These are phyloP conservation scores for Eutrema heterophyllum DNA, from an alignment of 345 rosid species.

Conservation along the genomic window DNA sequence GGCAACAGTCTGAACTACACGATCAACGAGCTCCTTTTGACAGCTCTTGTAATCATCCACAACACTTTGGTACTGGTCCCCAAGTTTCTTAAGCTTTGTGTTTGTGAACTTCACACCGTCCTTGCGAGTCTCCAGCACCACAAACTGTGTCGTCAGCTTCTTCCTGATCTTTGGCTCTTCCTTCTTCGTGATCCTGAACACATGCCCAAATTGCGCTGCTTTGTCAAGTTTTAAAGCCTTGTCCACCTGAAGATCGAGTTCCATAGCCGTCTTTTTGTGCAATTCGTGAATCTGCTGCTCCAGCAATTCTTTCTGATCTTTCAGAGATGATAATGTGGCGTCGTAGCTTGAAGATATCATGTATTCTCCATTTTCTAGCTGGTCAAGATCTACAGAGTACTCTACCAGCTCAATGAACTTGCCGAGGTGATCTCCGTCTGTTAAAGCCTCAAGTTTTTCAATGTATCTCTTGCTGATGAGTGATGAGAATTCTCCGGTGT, in stretches of 20 bases:
- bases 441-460: constrained; percentile 45
- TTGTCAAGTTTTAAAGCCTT: constrained; percentile 88
- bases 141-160: constrained; percentile 76
- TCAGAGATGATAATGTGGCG: constrained; percentile 57
- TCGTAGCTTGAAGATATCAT: constrained; percentile 93
- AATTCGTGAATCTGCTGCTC: constrained; percentile 70
- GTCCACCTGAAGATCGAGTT: constrained; percentile 80
- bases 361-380: constrained; percentile 92
- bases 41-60: constrained; percentile 74
- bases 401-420: constrained; percentile 85
- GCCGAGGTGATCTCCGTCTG: constrained; percentile 69
- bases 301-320: constrained; percentile 69
- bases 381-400: constrained; percentile 84
- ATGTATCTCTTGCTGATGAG: constrained; percentile 65
- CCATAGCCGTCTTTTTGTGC: constrained; percentile 79
- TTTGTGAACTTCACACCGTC: constrained; percentile 98
- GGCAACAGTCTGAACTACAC: constrained; percentile 74
- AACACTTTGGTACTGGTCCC: constrained; percentile 82
- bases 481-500: constrained; percentile 61
- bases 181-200: constrained; percentile 94
- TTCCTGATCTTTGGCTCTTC: constrained; percentile 97
- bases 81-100: constrained; percentile 86
- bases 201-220: constrained; percentile 93
- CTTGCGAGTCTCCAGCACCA: constrained; percentile 93
- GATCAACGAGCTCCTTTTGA: constrained; percentile 78